Conservation (phyloP, 2,329 filamentous ascomycete genomes). For the Dichotomopilus funicola region DNA sequence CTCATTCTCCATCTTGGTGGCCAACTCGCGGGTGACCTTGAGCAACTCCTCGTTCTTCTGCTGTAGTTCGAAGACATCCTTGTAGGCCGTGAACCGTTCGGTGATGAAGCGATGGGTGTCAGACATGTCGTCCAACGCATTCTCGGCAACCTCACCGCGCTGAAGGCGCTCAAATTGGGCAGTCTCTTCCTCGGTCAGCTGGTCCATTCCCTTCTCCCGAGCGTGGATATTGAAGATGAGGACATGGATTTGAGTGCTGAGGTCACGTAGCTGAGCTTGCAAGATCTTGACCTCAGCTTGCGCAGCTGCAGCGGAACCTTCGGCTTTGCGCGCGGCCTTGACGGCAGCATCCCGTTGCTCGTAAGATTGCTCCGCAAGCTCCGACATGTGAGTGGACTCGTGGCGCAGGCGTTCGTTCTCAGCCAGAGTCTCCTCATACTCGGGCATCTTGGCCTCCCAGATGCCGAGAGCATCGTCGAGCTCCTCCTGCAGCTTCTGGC, state of each 20-base stretch:
- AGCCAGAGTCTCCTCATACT: constrained; percentile 75
- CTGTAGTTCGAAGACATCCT: constrained; percentile 75
- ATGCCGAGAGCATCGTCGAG: constrained; percentile 82
- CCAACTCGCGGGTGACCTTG: constrained; percentile 74
- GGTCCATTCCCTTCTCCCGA: constrained; percentile 69
- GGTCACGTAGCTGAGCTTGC: constrained; percentile 79
- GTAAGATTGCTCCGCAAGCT: constrained; percentile 73
- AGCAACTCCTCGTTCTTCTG: constrained; percentile 82
- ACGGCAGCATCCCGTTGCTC: constrained; percentile 72
- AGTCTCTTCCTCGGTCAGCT: constrained; percentile 64
- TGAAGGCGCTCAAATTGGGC: constrained; percentile 71
- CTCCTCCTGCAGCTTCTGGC: constrained; percentile 65
- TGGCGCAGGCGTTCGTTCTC: constrained; percentile 75
- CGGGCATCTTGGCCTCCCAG: constrained; percentile 78
- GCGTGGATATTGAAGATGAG: constrained; percentile 81
- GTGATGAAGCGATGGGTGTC: constrained; percentile 87
- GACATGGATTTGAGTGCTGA: constrained; percentile 84
- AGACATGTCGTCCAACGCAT: constrained; percentile 65
- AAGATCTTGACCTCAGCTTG: constrained; percentile 70
- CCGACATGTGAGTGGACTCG: constrained; percentile 79
- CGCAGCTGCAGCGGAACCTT: constrained; percentile 59
- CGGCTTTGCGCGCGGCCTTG: constrained; percentile 71
- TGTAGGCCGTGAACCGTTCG: constrained; percentile 83
- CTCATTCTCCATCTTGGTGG: constrained; percentile 84
- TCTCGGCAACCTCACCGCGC: constrained; percentile 65